These are phyloP conservation scores for Calocybe cyanea DNA, from an alignment of 768 basidiomycete genomes.

Conservation along the genomic window DNA sequence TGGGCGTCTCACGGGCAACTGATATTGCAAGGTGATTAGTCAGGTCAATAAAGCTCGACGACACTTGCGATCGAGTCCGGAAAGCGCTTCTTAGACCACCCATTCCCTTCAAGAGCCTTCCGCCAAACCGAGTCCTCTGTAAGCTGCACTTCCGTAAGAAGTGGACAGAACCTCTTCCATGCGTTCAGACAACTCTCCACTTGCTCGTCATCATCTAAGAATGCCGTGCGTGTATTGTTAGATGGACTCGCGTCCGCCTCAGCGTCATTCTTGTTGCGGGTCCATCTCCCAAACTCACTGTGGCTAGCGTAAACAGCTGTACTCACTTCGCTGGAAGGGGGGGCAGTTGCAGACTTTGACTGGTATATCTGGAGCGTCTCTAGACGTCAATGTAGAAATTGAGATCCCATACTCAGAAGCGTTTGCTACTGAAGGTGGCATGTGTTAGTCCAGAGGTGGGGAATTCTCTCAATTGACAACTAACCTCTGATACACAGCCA, in stretches of 20 bases:
- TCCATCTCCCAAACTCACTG: too few relatives aligned
- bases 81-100: constrained; percentile 26
- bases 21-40: not conserved
- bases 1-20: too few relatives aligned
- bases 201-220: constrained; percentile 18
- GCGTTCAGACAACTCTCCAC: constrained; percentile 36
- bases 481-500: constrained; percentile 38
- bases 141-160: constrained; percentile 38
- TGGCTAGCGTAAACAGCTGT: too few relatives aligned
- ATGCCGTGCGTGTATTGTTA: too few relatives aligned
- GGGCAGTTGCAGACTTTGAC: constrained; percentile 1
- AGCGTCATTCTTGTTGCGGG: not conserved
- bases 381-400: constrained; percentile 31
- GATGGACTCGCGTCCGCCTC: constrained; percentile 3
- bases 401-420: constrained; percentile 39
- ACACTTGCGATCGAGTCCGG: not conserved
- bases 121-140: constrained; percentile 35
- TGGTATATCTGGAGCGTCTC: constrained; percentile 37
- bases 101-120: constrained; percentile 30
- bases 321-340: too few relatives aligned
- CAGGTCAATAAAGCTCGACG: constrained; percentile 1
- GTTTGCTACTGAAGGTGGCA: constrained; percentile 25
- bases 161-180: constrained; percentile 39
- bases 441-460: too few relatives aligned
- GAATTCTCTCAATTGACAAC: constrained; percentile 11